Evolutionary conservation across 139 green algal genomes (phyloP).

Genomic region (Chlamydomonas sphaeroides): DNA sequence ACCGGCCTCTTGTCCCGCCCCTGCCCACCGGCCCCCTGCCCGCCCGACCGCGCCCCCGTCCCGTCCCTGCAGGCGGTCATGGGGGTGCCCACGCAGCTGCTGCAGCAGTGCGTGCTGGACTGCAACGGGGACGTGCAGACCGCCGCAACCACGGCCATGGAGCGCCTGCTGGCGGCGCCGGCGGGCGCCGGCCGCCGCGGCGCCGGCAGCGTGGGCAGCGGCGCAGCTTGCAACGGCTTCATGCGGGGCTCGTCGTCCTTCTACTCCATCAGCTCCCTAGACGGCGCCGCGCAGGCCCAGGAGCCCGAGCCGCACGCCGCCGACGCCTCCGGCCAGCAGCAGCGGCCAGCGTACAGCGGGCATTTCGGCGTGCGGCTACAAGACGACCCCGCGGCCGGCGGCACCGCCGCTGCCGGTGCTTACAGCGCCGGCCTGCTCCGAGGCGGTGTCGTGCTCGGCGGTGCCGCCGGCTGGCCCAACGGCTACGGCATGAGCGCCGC

Average conservation of each 20-base stretch:
- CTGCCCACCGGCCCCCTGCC: too few species aligned
- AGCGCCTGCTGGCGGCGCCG: conserved; percentile 4
- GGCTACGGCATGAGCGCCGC: conserved; percentile 8
- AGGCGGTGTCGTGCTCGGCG: conserved; percentile 3
- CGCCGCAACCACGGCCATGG: conserved; percentile 21
- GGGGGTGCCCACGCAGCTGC: conserved; percentile 1
- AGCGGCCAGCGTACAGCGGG: neutral
- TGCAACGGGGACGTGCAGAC: conserved; percentile 48
- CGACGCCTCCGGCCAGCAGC: neutral
- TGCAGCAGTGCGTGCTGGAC: conserved; percentile 50
- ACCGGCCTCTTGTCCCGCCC: too few species aligned
- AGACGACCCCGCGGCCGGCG: neutral
- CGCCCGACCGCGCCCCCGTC: too few species aligned
- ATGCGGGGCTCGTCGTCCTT: conserved; percentile 7
- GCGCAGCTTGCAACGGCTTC: too few species aligned
- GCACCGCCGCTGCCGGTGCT: neutral
- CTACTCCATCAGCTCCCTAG: conserved; percentile 22
- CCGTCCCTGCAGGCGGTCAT: neutral
- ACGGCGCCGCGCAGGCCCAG: neutral
- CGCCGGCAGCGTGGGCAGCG: neutral
- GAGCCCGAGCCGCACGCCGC: neutral
- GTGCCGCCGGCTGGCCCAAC: conserved; percentile 18
- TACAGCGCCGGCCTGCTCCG: neutral
- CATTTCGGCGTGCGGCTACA: conserved; percentile 33
- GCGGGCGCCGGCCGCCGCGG: neutral